Base-by-base conservation (phyloP, 148 eudicot species). In the Vaccinium myrtillus region DNA sequence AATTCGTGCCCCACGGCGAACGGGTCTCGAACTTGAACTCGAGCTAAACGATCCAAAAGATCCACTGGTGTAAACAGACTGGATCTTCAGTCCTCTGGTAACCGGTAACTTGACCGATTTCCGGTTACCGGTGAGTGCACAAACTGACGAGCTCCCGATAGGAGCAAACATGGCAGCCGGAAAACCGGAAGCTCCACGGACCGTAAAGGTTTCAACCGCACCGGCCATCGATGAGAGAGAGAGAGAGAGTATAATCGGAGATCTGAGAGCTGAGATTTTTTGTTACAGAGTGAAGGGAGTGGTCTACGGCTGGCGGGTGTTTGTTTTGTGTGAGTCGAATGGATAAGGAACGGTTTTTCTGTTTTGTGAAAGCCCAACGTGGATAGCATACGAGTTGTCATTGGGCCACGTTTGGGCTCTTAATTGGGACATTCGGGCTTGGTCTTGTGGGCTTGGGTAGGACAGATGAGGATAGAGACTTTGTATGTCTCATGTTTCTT, bases 161-260 rank as follows among this genome's bases (percentile, higher is more conserved):
- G 95, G 87, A 30, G 91, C 70, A 18, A 89, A 49, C 18, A 86
- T 49, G 5, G 92, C 85, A 6, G 93, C 65, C 30, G 88, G 75
- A 21, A 84, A 79, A 30, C 81, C 78, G 19, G 94, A 75, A 32
- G 94, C 79, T 89, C 94, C 94, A 25, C 91, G 97, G 67, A 93
- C 32, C 0, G 88, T 21, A 67, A 92, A 86, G 77, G 93, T 90
- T 88, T 94, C 90, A 56, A 95, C 84, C n/a, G 89, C 83, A 79
- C 84, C 90, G 49, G 94, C 95, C 96, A 93, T 93, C 51, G 61
- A 67, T 77, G 36, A 15, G 84, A 50, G 55, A 81, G 85, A 48
- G 84, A 54, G 10, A 7, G 5, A 15, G 49, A 39, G 30, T 36
- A 39, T 61, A 19, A 48, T 49, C n/a, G 58, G 83, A 65, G 75